Base-by-base conservation (phyloP, 371 early-diverging fungal genomes). In the Zopfochytrium polystomum region DNA sequence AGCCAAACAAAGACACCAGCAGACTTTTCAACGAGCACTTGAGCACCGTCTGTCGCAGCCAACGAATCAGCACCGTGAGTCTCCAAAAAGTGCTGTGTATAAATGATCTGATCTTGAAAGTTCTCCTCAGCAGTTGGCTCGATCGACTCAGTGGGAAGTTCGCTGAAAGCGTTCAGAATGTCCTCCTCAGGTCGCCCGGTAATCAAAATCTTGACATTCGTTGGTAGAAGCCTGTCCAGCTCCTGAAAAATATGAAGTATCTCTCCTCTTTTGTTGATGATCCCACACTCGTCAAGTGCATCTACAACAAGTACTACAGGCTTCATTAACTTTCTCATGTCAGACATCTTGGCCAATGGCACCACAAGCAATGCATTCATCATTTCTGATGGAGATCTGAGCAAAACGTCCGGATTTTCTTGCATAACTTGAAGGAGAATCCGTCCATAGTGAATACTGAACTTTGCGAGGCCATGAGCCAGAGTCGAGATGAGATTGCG, bases 1-100 rank as follows among this genome's bases (percentile, higher is more conserved):
- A 62, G 62, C 62, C 62, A 62, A 13, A 62, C 27, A 55, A 62
- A 62, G 7, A 62, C 62, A 9, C 62, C 62, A 35, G 32, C 47
- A 5, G 62, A 62, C 32, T 57, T 54, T 3, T 35, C 44, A 3
- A 43, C 62, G 5, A 62, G 62, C 7, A 29, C 13, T 31, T 32
- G 25, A 4, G 62, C 48, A 29, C 13, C 62, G 29, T 15, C 3
- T 7, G 54, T 27, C 5, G 32, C 32, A 31, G 31, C n/a, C 43
- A 38, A 18, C 42, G 9, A 7, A 43, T 13, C 34, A 26, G n/a
- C 4, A 4, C 30, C 29, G 34, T 46, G 18, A 5, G 23, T 62
- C 35, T 34, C 44, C 46, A 30, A 42, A 33, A 46, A 62, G 30
- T 60, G 18, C 38, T 58, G 20, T 6, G 27, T 33, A 34, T 42